A percentile compares a stretch with the other conserved stretches of the same genome.
Evolutionary conservation across 2,329 filamentous ascomycete species (phyloP).

Genomic region (Dothistroma septosporum): DNA sequence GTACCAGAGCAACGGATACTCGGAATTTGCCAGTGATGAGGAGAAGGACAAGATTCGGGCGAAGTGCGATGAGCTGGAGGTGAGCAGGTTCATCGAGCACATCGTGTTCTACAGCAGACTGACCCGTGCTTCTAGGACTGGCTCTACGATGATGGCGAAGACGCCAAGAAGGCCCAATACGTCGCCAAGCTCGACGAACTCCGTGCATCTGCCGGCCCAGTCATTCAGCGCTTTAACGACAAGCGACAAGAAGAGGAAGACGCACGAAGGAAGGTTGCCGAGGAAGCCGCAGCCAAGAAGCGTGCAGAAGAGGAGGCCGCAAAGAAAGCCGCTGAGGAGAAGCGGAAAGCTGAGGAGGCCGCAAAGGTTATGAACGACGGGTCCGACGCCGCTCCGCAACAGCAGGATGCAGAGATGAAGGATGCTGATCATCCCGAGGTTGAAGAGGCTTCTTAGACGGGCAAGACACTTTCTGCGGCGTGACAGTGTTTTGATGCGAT

Average conservation of each 20-base stretch:
- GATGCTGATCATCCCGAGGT: conserved; percentile 44
- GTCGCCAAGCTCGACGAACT: conserved; percentile 95
- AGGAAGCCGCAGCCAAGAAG: conserved; percentile 61
- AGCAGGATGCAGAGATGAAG: conserved; percentile 55
- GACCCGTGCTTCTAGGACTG: conserved; percentile 64
- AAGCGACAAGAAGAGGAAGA: conserved; percentile 85
- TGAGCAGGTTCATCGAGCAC: conserved; percentile 48
- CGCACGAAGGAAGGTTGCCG: conserved; percentile 62
- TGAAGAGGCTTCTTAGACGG: conserved; percentile 25
- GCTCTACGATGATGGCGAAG: conserved; percentile 96
- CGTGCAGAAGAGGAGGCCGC: conserved; percentile 67
- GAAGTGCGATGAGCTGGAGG: conserved; percentile 82
- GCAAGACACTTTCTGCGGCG: no score
- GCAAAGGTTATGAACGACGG: conserved; percentile 34
- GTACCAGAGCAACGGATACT: conserved; percentile 51
- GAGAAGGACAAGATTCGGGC: conserved; percentile 83
- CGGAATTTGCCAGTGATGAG: conserved; percentile 82
- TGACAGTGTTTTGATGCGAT: neutral
- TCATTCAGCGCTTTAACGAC: conserved; percentile 92
- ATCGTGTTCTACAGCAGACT: conserved; percentile 5
- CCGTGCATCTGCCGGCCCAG: conserved; percentile 80
- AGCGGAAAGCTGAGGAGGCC: conserved; percentile 49
- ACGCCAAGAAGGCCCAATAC: conserved; percentile 90
- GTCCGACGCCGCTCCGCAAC: conserved; percentile 39
- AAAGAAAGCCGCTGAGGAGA: conserved; percentile 68